These are phyloP conservation scores for Neofusicoccum cordaticola DNA, from an alignment of 2,329 filamentous ascomycete species.

Conservation along the genomic window DNA sequence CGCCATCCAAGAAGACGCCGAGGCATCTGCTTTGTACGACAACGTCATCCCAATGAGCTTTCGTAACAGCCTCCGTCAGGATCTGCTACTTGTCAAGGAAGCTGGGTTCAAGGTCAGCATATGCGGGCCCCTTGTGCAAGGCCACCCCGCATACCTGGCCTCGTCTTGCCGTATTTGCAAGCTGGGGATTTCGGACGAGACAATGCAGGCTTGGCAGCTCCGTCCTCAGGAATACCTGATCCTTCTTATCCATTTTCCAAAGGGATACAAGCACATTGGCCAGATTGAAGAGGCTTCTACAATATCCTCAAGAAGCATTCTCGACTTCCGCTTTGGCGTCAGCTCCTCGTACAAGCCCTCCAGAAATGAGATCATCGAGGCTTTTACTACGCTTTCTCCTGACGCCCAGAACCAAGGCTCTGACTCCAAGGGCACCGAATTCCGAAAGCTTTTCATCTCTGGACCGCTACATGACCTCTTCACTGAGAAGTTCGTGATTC, in stretches of 20 bases:
- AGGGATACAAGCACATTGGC: slow-evolving; percentile 61
- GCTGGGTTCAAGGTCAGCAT: slow-evolving; percentile 71
- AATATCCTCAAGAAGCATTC: background rate
- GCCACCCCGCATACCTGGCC: slow-evolving; percentile 55
- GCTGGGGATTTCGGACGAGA: slow-evolving; percentile 70
- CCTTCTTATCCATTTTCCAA: slow-evolving; percentile 64
- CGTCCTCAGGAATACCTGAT: slow-evolving; percentile 66
- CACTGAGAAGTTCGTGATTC: slow-evolving; percentile 59
- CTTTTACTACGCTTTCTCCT: slow-evolving; percentile 44
- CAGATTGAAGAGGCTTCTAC: slow-evolving; percentile 19
- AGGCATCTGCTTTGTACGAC: background rate
- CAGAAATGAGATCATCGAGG: slow-evolving; percentile 49
- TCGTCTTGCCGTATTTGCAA: slow-evolving; percentile 68
- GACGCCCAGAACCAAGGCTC: slow-evolving; percentile 14
- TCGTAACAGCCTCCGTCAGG: slow-evolving; percentile 50
- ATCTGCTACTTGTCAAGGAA: slow-evolving; percentile 59
- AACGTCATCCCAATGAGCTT: background rate
- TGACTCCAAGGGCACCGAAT: slow-evolving; percentile 27
- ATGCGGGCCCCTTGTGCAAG: slow-evolving; percentile 50
- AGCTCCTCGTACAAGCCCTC: slow-evolving; percentile 72
- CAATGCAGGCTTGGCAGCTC: slow-evolving; percentile 74
- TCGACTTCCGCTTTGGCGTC: slow-evolving; percentile 68
- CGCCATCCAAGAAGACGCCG: background rate
- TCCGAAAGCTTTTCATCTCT: slow-evolving; percentile 67
- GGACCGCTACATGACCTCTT: slow-evolving; percentile 67